phyloP scores from a whole-genome alignment of 23 red algal genomes.

The Porphyridium purpureum region DNA sequence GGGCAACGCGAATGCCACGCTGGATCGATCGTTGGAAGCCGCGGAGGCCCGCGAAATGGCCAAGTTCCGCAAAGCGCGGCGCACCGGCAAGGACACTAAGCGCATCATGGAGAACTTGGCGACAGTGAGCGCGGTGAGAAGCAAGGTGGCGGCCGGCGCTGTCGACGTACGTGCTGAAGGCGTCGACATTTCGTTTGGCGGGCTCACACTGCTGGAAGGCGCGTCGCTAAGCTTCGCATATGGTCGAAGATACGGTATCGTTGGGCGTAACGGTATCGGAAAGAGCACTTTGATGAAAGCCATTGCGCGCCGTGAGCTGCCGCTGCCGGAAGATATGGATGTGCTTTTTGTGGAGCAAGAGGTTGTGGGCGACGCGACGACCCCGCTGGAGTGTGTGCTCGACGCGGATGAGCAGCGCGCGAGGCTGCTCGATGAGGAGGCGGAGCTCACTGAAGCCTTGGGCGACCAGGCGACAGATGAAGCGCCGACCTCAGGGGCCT shows the following conservation, averaged over 20 bases:
- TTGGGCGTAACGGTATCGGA: constrained; percentile 85
- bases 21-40: constrained; percentile 73
- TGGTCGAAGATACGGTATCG: constrained; percentile 65
- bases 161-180: constrained; percentile 68
- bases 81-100: constrained; percentile 26
- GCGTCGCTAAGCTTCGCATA: constrained; percentile 49
- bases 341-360: constrained; percentile 84
- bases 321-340: constrained; percentile 67
- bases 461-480: constrained; percentile 14
- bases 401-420: constrained; percentile 54
- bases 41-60: constrained; percentile 39
- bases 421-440: constrained; percentile 48
- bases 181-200: constrained; percentile 57
- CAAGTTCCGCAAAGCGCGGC: constrained; percentile 23
- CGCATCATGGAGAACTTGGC: constrained; percentile 6
- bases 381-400: constrained; percentile 55
- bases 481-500: constrained; percentile 12
- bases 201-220: constrained; percentile 40
- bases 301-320: constrained; percentile 71
- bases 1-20: constrained; percentile 55
- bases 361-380: constrained; percentile 60
- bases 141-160: constrained; percentile 28
- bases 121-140: constrained; percentile 28
- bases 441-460: constrained; percentile 18
- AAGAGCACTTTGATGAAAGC: constrained; percentile 87